Evolutionary conservation across 1,284 basidiomycete species (phyloP).

Genomic region (Fomitiporia mediterranea): DNA sequence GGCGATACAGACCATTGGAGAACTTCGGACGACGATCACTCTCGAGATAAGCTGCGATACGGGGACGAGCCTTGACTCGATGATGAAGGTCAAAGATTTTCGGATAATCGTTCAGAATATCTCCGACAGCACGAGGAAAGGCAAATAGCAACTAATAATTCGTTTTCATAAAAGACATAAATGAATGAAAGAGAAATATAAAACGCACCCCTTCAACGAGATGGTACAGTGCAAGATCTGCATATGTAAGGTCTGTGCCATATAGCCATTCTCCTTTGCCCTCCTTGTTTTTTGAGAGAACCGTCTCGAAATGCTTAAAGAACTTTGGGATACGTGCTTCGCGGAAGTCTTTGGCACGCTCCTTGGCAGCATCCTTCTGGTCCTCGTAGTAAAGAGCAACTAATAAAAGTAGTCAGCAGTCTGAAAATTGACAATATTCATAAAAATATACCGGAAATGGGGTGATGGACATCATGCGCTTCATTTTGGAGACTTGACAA

Average conservation of each 20-base stretch:
- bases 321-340: conserved; percentile 44
- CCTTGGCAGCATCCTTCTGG: conserved; percentile 14
- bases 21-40: conserved; percentile 37
- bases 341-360: conserved; percentile 32
- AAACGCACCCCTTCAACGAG: conserved; percentile 29
- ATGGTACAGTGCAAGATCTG: conserved; percentile 46
- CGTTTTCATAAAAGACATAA: conserved; percentile 11
- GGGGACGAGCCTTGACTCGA: conserved; percentile 30
- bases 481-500: conserved; percentile 18
- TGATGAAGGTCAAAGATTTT: conserved; percentile 32
- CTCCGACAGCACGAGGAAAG: conserved; percentile 39
- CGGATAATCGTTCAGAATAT: conserved; percentile 31
- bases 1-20: conserved; percentile 40
- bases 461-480: conserved; percentile 19
- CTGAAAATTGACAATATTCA: not conserved
- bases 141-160: conserved; percentile 39
- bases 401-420: not conserved
- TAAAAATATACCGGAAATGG: conserved; percentile 11
- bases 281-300: conserved; percentile 32
- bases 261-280: conserved; percentile 32
- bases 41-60: conserved; percentile 40
- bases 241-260: conserved; percentile 37
- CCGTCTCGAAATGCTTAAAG: conserved; percentile 37
- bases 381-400: conserved; percentile 17
- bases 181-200: conserved; percentile 1